Base-by-base conservation (phyloP, 2,329 filamentous ascomycete genomes). In the Colletotrichum spaethianum region DNA sequence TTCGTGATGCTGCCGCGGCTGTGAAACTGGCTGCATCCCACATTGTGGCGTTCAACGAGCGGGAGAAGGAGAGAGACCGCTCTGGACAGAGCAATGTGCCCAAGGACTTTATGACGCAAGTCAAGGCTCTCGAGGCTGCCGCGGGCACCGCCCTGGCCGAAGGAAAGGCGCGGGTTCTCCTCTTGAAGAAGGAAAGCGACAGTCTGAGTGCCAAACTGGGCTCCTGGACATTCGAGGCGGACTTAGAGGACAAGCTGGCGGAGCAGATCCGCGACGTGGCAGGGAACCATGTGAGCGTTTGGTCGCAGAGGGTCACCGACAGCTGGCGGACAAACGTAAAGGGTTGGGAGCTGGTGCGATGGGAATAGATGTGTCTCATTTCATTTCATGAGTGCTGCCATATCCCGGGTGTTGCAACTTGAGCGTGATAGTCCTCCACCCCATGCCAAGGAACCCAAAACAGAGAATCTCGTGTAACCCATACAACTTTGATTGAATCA, bases 1-100 rank as follows among this genome's bases (percentile, higher is more conserved):
- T 84, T 28, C 82, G 81, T 20, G 84, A 86, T 59, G 79, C 80
- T 0, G 80, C 82, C 0, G 73, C 73, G 2, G 84, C 83, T 4
- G 76, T 79, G 16, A 79, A 78, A 50, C 74, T 79, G 6, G 73
- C 79, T 0, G 74, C 77, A 2, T 77, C 79, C 36, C 83, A 84
- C 80, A 77, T 84, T 3, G 66, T 81, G 2, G 57, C 73, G 1
- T 81, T 81, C 57, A 81, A 82, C 56, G 81, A 83, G n/a, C 79
- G 79, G 6, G 80, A 83, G 65, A 84, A 81, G 70, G 82, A 83
- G 55, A 78, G 81, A 5, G 83, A 84, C 57, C 77, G 81, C 7
- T 84, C 82, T 0, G 82, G 82, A 1, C 81, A 80, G 72, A 83
- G 79, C 57, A 79, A 77, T 14, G 74, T 84, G 12, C 79, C 81